Conservation (phyloP, 2,329 filamentous ascomycete genomes). For the Colletotrichum echinochloae region DNA sequence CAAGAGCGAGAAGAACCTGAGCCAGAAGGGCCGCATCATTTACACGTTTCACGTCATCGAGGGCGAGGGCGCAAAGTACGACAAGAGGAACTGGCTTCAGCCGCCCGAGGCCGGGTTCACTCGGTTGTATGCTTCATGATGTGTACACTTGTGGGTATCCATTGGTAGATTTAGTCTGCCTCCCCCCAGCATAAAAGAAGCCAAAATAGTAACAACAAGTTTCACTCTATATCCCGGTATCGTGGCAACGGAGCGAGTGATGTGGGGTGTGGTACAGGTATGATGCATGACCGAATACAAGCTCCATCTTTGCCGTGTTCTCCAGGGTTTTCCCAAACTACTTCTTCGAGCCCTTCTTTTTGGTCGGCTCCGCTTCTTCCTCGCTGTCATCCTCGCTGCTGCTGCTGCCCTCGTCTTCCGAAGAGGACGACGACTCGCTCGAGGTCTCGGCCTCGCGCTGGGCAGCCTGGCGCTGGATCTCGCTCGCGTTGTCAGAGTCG, state of each 20-base stretch:
- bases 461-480: slow-evolving; percentile 48
- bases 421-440: slow-evolving; percentile 58
- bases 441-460: slow-evolving; percentile 51
- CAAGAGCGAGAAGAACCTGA: slow-evolving; percentile 94
- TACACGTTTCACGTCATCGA: slow-evolving; percentile 99
- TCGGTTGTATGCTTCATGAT: slow-evolving; percentile 62
- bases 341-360: slow-evolving; percentile 18
- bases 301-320: not conserved
- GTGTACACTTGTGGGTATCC: slow-evolving; percentile 32
- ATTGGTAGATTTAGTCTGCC: slow-evolving; percentile 33
- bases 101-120: slow-evolving; percentile 85
- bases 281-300: not conserved
- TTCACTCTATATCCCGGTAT: slow-evolving; percentile 23
- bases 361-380: slow-evolving; percentile 44
- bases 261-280: slow-evolving; percentile 12
- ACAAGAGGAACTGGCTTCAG: slow-evolving; percentile 93
- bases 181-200: slow-evolving; percentile 1
- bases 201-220: slow-evolving; percentile 9
- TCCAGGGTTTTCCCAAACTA: not conserved
- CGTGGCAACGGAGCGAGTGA: not conserved
- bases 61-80: slow-evolving; percentile 78
- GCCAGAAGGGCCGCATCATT: slow-evolving; percentile 87
- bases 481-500: slow-evolving; percentile 51
- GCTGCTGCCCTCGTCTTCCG: slow-evolving; percentile 48
- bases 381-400: slow-evolving; percentile 46